Evolutionary conservation across 164 flowering plant species (phyloP).

Genomic region (Annona cherimola): DNA sequence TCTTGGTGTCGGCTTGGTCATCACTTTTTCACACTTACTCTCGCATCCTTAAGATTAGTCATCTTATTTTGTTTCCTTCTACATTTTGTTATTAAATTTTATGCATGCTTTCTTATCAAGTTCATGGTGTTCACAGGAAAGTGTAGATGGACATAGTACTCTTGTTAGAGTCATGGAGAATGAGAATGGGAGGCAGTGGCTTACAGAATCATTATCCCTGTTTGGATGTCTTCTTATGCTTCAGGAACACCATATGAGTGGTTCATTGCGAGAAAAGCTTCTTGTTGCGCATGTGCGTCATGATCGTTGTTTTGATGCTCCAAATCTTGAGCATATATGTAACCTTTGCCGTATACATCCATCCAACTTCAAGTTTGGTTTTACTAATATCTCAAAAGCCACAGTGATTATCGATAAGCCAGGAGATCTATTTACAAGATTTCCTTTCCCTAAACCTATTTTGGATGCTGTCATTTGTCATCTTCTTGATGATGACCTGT

Average conservation of each 20-base stretch:
- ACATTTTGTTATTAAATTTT: background rate
- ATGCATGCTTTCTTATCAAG: background rate
- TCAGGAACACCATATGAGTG: slow-evolving; percentile 21
- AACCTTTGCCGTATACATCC: slow-evolving; percentile 18
- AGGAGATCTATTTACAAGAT: slow-evolving; percentile 22
- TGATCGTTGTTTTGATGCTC: slow-evolving; percentile 15
- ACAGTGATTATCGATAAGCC: slow-evolving; percentile 21
- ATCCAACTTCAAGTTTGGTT: background rate
- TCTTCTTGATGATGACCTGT: slow-evolving; percentile 24
- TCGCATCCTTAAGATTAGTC: background rate
- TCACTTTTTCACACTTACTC: background rate
- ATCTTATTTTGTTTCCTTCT: background rate
- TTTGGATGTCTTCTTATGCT: slow-evolving; percentile 26
- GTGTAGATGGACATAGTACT: slow-evolving; percentile 4
- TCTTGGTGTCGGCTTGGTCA: background rate
- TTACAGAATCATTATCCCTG: slow-evolving; percentile 23
- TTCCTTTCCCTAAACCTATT: slow-evolving; percentile 25
- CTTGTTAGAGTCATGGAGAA: slow-evolving; percentile 17
- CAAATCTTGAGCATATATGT: slow-evolving; percentile 16
- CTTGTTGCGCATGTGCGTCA: slow-evolving; percentile 22
- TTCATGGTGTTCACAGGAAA: slow-evolving; percentile 14
- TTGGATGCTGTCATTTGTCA: slow-evolving; percentile 19
- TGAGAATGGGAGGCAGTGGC: slow-evolving; percentile 20
- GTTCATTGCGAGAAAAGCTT: slow-evolving; percentile 23
- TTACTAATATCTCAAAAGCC: slow-evolving; percentile 6